Percentiles rank a stretch among this genome's conserved stretches.
These are phyloP conservation scores for Raffaelea ambrosiae DNA, from an alignment of 2,329 filamentous ascomycete species.

Conservation along the genomic window DNA sequence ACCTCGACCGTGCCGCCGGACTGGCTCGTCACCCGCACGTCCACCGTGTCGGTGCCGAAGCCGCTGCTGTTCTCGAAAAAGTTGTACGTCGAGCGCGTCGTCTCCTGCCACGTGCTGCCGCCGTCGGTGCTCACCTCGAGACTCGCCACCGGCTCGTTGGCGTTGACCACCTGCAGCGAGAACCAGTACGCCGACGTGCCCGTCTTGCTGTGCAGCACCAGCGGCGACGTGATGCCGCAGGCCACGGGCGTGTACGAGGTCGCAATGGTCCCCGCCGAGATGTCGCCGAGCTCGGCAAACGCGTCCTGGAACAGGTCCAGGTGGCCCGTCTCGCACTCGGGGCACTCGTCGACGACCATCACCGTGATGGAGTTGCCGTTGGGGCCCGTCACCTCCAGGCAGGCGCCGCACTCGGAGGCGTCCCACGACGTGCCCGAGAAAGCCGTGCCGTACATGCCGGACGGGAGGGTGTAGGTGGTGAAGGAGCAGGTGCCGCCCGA, in stretches of 20 bases:
- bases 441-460: slow-evolving; percentile 51
- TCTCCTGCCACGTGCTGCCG: slow-evolving; percentile 49
- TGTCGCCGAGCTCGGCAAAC: slow-evolving; percentile 27
- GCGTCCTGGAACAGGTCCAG: slow-evolving; percentile 37
- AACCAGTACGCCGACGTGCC: slow-evolving; percentile 34
- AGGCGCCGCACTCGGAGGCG: slow-evolving; percentile 51
- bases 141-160: slow-evolving; percentile 44
- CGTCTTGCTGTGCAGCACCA: slow-evolving; percentile 34
- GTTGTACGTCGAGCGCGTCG: slow-evolving; percentile 46
- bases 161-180: slow-evolving; percentile 56
- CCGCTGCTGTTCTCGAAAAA: slow-evolving; percentile 52
- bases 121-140: slow-evolving; percentile 55
- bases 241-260: slow-evolving; percentile 27
- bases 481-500: slow-evolving; percentile 56
- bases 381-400: slow-evolving; percentile 50
- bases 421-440: slow-evolving; percentile 51
- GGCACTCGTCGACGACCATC: slow-evolving; percentile 50
- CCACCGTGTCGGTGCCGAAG: slow-evolving; percentile 5
- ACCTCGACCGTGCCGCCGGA: slow-evolving; percentile 2
- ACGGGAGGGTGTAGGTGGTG: slow-evolving; percentile 52
- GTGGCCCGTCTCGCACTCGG: slow-evolving; percentile 29
- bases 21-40: slow-evolving; percentile 6
- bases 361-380: slow-evolving; percentile 46
- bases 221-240: slow-evolving; percentile 32
- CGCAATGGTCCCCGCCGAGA: slow-evolving; percentile 24